Conservation (phyloP, 164 flowering plant species). For the Houttuynia cordata region DNA sequence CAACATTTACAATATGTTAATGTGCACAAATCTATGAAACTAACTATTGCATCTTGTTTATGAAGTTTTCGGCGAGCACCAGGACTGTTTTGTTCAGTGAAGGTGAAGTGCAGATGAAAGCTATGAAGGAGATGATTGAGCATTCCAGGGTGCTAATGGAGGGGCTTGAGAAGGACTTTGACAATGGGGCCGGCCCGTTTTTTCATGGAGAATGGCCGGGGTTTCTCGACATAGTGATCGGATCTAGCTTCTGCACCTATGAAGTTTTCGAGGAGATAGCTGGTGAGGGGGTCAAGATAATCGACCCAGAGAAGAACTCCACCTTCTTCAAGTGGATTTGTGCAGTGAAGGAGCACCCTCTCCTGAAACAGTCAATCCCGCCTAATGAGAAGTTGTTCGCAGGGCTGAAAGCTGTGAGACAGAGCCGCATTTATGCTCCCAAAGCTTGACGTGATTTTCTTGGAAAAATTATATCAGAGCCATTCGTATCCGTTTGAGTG, state of each 20-base stretch:
- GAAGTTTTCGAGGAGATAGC: not conserved
- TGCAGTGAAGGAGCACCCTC: not conserved
- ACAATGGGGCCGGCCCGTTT: conserved; percentile 1
- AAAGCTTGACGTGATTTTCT: not conserved
- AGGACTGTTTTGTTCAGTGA: too few relatives aligned
- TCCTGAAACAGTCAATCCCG: conserved; percentile 4
- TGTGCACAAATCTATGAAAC: not conserved
- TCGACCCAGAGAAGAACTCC: conserved; percentile 2
- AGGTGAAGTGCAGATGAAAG: conserved; percentile 20
- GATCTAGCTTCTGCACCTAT: not conserved
- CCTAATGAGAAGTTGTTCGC: not conserved
- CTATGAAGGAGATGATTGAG: conserved; percentile 11
- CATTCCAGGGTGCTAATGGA: conserved; percentile 18
- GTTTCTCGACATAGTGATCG: conserved; percentile 3
- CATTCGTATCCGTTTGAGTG: too few relatives aligned
- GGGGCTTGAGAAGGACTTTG: conserved; percentile 8
- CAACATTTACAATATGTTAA: not conserved
- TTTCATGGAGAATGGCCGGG: conserved; percentile 1
- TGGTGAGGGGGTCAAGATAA: not conserved
- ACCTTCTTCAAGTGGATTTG: not conserved
- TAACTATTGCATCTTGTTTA: not conserved
- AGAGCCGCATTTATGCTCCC: not conserved
- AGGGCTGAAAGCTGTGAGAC: not conserved
- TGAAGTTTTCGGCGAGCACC: not conserved
- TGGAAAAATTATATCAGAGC: not conserved